Conservation (phyloP, 768 basidiomycete genomes). For the Exsudoporus frostii region DNA sequence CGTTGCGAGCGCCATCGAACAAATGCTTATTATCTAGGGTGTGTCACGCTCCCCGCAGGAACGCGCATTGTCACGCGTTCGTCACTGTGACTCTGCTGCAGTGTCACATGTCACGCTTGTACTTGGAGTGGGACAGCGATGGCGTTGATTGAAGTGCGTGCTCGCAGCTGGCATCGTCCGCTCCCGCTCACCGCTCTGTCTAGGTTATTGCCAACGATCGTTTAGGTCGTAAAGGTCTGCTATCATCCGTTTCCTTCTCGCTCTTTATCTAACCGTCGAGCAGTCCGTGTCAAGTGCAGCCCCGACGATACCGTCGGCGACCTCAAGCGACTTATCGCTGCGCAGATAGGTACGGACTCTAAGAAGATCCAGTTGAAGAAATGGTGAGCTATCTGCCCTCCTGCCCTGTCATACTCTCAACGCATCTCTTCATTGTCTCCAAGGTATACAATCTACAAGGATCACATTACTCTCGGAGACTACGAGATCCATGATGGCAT, state of each 20-base stretch:
- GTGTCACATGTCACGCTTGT: slow-evolving; percentile 17
- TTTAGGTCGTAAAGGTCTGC: slow-evolving; percentile 84
- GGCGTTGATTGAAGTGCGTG: slow-evolving; percentile 53
- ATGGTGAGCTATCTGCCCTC: slow-evolving; percentile 58
- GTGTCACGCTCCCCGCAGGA: slow-evolving; percentile 8
- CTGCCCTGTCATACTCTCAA: background rate
- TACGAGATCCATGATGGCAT: slow-evolving; percentile 93
- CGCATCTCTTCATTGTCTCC: background rate
- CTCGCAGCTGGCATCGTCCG: background rate
- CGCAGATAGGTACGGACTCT: slow-evolving; percentile 86
- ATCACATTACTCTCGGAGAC: slow-evolving; percentile 90
- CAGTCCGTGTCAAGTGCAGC: slow-evolving; percentile 94
- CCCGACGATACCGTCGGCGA: slow-evolving; percentile 96
- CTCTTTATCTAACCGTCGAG: slow-evolving; percentile 7
- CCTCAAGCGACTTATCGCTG: slow-evolving; percentile 94
- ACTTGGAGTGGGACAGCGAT: slow-evolving; percentile 26
- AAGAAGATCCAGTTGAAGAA: slow-evolving; percentile 94
- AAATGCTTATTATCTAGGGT: background rate
- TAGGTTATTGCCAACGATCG: slow-evolving; percentile 96
- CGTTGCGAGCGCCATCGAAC: slow-evolving; percentile 28
- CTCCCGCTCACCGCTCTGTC: slow-evolving; percentile 6
- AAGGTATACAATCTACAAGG: slow-evolving; percentile 95
- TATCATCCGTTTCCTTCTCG: background rate
- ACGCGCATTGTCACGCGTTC: slow-evolving; percentile 20
- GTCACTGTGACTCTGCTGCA: slow-evolving; percentile 12